Base-by-base conservation (phyloP, 2,329 filamentous ascomycete species). In the Monosporascus sp. region DNA sequence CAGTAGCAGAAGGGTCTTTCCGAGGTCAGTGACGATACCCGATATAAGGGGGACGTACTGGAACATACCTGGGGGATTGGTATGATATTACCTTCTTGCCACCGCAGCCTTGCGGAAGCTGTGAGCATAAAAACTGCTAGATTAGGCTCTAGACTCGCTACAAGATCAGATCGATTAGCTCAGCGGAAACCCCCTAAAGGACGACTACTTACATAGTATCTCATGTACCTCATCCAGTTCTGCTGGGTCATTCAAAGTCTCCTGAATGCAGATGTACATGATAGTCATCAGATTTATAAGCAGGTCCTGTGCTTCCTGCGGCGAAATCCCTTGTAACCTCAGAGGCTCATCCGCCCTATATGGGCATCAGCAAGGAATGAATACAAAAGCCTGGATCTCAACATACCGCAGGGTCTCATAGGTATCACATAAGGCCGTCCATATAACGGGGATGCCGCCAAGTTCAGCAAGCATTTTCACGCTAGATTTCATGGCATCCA, bases 41-140 rank as follows among this genome's bases (percentile, higher is more conserved):
- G 7, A 2, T 11, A n/a, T 3, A 18, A 47, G 27, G 27, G 37
- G 15, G 6, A 22, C 6, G 6, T 5, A 6, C 14, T 3, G 48
- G 18, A 57, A 66, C 59, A 71, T 76, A 88, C 74, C 77, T 87
- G 78, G 59, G 83, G 83, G 54, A 88, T 81, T 51, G 77, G 86
- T 66, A 78, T 77, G 57, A 72, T 63, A 17, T 72, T 84, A 63
- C 81, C 82, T 73, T 79, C 88, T 66, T 90, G 86, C 86, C 88
- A 92, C 51, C 88, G 80, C 52, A 90, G 70, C 61, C 82, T 85
- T 5, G 85, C 82, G 34, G 84, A 83, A 20, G 83, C 80, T 47
- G 86, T 82, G 31, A 92, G 81, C 68, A 96, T 79, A 52, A 86
- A 86, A 47, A 88, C 80, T 18, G 92, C 78, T 47, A 96, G 70